Evolutionary conservation across 2,329 filamentous ascomycete species (phyloP).

Genomic region (Colletotrichum echinochloae): DNA sequence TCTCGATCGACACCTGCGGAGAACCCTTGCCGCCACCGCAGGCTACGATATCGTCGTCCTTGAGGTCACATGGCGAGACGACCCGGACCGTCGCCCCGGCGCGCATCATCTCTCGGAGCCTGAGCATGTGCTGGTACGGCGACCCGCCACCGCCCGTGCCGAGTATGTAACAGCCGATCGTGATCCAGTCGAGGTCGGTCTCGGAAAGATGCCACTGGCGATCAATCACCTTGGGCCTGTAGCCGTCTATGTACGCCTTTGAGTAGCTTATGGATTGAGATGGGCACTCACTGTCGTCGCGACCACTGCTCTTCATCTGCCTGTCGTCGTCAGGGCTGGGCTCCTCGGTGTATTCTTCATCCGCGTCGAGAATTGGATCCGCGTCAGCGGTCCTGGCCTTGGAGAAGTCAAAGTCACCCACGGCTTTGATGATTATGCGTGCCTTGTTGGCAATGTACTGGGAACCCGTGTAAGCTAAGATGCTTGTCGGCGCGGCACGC

Average conservation of each 20-base stretch:
- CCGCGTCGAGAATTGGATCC: conserved; percentile 4
- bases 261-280: conserved; percentile 7
- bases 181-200: conserved; percentile 51
- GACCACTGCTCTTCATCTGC: neutral
- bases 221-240: conserved; percentile 48
- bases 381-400: neutral
- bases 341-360: neutral
- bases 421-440: conserved; percentile 69
- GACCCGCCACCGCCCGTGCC: conserved; percentile 54
- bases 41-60: conserved; percentile 63
- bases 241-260: conserved; percentile 48
- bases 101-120: conserved; percentile 63
- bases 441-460: conserved; percentile 66
- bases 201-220: conserved; percentile 53
- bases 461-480: conserved; percentile 26
- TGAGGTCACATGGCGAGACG: conserved; percentile 58
- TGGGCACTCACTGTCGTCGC: conserved; percentile 28
- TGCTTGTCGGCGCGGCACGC: too few relatives aligned
- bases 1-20: conserved; percentile 72
- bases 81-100: conserved; percentile 63
- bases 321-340: neutral
- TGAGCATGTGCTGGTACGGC: conserved; percentile 56
- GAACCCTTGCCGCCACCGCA: conserved; percentile 59
- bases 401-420: conserved; percentile 65
- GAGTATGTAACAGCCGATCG: conserved; percentile 51